Percentiles rank a stretch among this genome's conserved stretches.
phyloP scores from a whole-genome alignment of 2,329 filamentous ascomycete genomes.

The Exophiala sideris region DNA sequence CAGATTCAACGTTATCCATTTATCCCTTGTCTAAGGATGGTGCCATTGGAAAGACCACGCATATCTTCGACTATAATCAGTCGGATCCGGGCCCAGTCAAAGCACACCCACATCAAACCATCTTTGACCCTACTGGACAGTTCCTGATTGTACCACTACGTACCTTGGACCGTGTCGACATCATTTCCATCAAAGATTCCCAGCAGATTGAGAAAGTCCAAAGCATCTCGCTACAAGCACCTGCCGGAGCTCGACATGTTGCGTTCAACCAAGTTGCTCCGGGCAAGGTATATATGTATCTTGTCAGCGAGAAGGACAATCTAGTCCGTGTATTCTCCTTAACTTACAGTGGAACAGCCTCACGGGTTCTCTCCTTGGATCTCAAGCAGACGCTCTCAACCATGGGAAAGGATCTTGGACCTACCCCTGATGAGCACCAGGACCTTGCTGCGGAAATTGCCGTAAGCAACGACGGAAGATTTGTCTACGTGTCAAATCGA shows the following conservation, averaged over 20 bases:
- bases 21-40: constrained; percentile 7
- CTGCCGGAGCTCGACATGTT: constrained; percentile 7
- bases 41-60: constrained; percentile 1
- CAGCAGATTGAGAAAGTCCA: constrained; percentile 2
- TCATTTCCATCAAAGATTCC: constrained; percentile 1
- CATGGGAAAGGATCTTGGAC: constrained; percentile 4
- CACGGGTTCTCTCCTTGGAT: neutral
- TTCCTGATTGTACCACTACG: constrained; percentile 12
- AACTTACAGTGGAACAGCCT: neutral
- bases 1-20: constrained; percentile 9
- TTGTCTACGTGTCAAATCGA: constrained; percentile 16
- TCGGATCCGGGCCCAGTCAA: constrained; percentile 2
- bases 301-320: constrained; percentile 18
- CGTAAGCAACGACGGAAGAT: constrained; percentile 13
- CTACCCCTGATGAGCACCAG: constrained; percentile 2
- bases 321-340: constrained; percentile 7
- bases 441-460: constrained; percentile 12
- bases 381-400: constrained; percentile 8
- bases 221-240: constrained; percentile 3
- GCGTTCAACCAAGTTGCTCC: constrained; percentile 7
- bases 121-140: constrained; percentile 12
- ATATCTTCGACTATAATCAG: constrained; percentile 9
- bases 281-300: constrained; percentile 10
- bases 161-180: constrained; percentile 7
- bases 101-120: constrained; percentile 12